Conservation (phyloP, 768 basidiomycete species). For the Mycena filopes region DNA sequence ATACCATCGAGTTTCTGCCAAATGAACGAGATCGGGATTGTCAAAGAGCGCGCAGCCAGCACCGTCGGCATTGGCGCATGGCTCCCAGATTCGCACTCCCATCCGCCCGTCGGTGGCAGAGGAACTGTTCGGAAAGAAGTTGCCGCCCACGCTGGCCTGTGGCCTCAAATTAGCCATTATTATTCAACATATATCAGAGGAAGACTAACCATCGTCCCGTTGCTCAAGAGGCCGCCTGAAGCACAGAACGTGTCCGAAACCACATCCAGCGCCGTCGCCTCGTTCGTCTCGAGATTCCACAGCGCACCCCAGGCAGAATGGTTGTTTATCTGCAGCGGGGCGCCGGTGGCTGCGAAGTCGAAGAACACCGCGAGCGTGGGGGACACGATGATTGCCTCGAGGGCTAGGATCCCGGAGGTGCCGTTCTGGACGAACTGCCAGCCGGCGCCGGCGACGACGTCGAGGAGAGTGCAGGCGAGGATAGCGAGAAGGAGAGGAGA, state of each 20-base stretch:
- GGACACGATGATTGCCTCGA: conserved; percentile 36
- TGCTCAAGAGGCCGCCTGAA: conserved; percentile 57
- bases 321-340: conserved; percentile 55
- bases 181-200: too few species aligned
- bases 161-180: too few species aligned
- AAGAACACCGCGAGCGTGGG: conserved; percentile 47
- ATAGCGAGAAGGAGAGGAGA: background rate
- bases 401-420: conserved; percentile 16
- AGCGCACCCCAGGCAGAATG: conserved; percentile 64
- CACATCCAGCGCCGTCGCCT: conserved; percentile 64
- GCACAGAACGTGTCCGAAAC: conserved; percentile 72
- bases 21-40: conserved; percentile 55
- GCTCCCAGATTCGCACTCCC: conserved; percentile 36
- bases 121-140: conserved; percentile 55
- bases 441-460: conserved; percentile 22
- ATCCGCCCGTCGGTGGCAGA: conserved; percentile 44
- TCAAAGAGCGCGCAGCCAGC: conserved; percentile 48
- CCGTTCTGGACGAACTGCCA: conserved; percentile 29
- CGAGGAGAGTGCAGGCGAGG: background rate
- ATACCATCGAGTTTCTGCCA: conserved; percentile 67
- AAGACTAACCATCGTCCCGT: conserved; percentile 64
- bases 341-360: conserved; percentile 63
- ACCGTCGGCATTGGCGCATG: conserved; percentile 35
- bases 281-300: conserved; percentile 60
- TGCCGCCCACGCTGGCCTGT: conserved; percentile 58